Conservation (phyloP, 2,329 filamentous ascomycete species). For the Akanthomyces muscarius region DNA sequence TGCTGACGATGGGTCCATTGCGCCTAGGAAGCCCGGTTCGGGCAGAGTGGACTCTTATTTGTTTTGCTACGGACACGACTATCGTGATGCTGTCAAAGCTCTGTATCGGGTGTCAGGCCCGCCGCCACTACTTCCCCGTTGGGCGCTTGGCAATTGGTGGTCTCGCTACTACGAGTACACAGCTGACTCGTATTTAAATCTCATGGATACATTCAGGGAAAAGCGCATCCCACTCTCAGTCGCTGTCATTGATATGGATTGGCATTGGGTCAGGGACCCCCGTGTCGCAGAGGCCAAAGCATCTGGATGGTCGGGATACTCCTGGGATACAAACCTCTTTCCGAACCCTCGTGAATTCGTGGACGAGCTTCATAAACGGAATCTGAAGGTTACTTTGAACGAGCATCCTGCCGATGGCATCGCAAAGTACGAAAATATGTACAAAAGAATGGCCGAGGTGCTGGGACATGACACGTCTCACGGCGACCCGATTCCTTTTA, state of each 20-base stretch:
- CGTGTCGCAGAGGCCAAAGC: slow-evolving; percentile 38
- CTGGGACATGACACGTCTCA: slow-evolving; percentile 47
- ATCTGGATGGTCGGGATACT: slow-evolving; percentile 46
- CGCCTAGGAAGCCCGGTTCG: slow-evolving; percentile 41
- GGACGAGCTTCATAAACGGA: slow-evolving; percentile 45
- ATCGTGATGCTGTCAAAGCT: slow-evolving; percentile 48
- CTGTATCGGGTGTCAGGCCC: slow-evolving; percentile 53
- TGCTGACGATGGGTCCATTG: slow-evolving; percentile 48
- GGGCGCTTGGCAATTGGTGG: slow-evolving; percentile 63
- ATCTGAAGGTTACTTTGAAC: slow-evolving; percentile 54
- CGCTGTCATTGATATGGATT: slow-evolving; percentile 63
- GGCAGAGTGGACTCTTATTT: slow-evolving; percentile 53
- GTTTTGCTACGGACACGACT: slow-evolving; percentile 57
- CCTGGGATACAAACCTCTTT: slow-evolving; percentile 48
- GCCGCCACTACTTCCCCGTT: slow-evolving; percentile 53
- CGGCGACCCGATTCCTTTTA: slow-evolving; percentile 51
- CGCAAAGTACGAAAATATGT: slow-evolving; percentile 52
- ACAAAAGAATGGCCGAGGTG: slow-evolving; percentile 49
- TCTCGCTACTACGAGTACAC: slow-evolving; percentile 57
- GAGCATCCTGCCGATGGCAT: slow-evolving; percentile 60
- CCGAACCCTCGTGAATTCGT: slow-evolving; percentile 52
- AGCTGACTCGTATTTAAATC: slow-evolving; percentile 49
- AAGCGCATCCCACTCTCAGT: slow-evolving; percentile 54
- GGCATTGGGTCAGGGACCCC: slow-evolving; percentile 53
- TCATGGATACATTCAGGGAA: slow-evolving; percentile 53